These are phyloP conservation scores for Gossypium gossypioides DNA, from an alignment of 441 rosid genomes.

Conservation along the genomic window DNA sequence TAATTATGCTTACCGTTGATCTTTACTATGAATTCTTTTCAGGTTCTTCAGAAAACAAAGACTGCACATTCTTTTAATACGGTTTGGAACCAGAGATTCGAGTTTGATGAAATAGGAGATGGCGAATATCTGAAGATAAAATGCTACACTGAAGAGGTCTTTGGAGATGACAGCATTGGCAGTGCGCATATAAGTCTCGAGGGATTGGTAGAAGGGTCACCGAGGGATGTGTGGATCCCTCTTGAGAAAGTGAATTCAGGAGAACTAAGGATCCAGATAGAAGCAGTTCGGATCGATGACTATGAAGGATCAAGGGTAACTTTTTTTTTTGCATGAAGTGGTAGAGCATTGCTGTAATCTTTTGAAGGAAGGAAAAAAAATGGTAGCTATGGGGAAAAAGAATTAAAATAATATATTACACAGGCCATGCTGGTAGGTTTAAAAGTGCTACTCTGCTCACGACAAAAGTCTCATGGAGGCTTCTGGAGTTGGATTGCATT, in stretches of 20 bases:
- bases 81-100: slow-evolving; percentile 67
- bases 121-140: slow-evolving; percentile 72
- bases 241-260: slow-evolving; percentile 86
- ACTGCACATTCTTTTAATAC: slow-evolving; percentile 40
- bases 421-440: no score
- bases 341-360: neutral
- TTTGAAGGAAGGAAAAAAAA: neutral
- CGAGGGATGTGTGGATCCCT: slow-evolving; percentile 75
- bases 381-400: neutral
- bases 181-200: slow-evolving; percentile 76
- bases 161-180: slow-evolving; percentile 77
- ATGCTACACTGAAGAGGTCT: slow-evolving; percentile 63
- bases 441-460: no score
- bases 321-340: slow-evolving; percentile 10
- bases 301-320: slow-evolving; percentile 55
- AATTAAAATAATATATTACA: no score
- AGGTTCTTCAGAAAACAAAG: slow-evolving; percentile 63
- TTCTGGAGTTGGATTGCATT: no score
- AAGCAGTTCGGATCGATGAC: slow-evolving; percentile 47
- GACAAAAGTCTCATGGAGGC: no score
- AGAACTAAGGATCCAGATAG: slow-evolving; percentile 75
- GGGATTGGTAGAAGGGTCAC: slow-evolving; percentile 62
- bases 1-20: neutral
- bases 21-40: slow-evolving; percentile 17
- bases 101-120: slow-evolving; percentile 73